Conservation (phyloP, 495 filamentous ascomycete genomes). For the Jackrogersella minutella region DNA sequence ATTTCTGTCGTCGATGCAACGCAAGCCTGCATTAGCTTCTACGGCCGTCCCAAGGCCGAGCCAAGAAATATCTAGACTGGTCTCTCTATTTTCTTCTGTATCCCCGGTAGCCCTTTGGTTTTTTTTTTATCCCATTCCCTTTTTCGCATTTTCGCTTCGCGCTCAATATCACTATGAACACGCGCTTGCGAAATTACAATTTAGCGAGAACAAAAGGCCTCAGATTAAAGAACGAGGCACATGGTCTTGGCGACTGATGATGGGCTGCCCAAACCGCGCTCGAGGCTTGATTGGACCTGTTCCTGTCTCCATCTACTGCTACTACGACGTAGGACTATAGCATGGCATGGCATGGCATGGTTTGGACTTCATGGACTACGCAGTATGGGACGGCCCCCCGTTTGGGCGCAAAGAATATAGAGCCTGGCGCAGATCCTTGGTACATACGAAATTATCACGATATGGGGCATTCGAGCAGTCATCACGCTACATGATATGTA, state of each 20-base stretch:
- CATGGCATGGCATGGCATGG: conserved; percentile 1
- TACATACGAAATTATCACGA: conserved; percentile 28
- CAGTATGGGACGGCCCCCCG: conserved; percentile 13
- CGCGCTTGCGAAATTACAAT: conserved; percentile 32
- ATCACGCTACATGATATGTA: conserved; percentile 18
- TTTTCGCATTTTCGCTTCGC: conserved; percentile 2
- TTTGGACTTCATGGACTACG: conserved; percentile 11
- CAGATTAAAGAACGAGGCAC: neutral
- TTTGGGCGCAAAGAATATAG: conserved; percentile 32
- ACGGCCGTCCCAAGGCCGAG: conserved; percentile 21
- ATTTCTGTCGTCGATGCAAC: conserved; percentile 40
- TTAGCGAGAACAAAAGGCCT: conserved; percentile 6
- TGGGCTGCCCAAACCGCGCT: conserved; percentile 18
- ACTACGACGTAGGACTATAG: neutral
- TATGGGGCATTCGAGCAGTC: conserved; percentile 16
- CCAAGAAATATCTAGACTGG: conserved; percentile 20
- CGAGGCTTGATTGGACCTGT: conserved; percentile 17
- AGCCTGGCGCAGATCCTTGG: conserved; percentile 35
- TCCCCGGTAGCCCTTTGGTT: neutral
- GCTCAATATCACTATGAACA: conserved; percentile 14
- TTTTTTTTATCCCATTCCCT: neutral
- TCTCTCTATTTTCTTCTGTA: conserved; percentile 3
- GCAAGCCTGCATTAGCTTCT: conserved; percentile 37
- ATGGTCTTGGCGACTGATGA: conserved; percentile 9
- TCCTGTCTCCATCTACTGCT: conserved; percentile 1